Base-by-base conservation (phyloP, 495 filamentous ascomycete species). In the Staphylotrichum longicolle region DNA sequence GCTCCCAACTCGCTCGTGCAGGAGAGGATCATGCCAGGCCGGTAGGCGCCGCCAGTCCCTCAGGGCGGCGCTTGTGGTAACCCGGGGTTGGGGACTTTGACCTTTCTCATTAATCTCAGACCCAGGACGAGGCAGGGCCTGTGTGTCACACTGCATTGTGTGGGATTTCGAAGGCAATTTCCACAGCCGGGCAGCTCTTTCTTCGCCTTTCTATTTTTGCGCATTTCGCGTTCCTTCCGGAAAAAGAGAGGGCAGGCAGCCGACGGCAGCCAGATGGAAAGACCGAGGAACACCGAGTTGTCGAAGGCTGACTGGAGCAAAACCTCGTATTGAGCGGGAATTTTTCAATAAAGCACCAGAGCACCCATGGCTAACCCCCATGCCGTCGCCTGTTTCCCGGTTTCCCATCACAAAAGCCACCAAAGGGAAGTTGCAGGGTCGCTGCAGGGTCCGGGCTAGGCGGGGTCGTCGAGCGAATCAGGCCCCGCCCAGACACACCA, bases 101-200 rank as follows among this genome's bases (percentile, higher is more conserved):
- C 20, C 20, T 27, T 27, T 37, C 30, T 14, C 9, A 45, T n/a
- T 34, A 12, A 55, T 57, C 32, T 32, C 52, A 42, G 14, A 5
- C 20, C 20, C 20, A 27, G 20, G 20, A 27, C 20, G 20, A 27
- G 20, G 20, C 7, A 4, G 5, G 30, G 12, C 7, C 27, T 45
- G 9, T 15, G 40, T 57, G 55, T 48, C 27, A 5, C 54, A 56
- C 54, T 2, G 41, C 54, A 57, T 57, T 27, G 12, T 34, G 42
- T 34, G 7, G 10, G 30, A 46, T 57, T 40, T 46, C 9, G 6
- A 12, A 9, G 1, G 7, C 15, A 33, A 46, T 56, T 32, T 54
- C 50, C 20, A 9, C 1, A 12, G 52, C 52, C 14, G 32, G 35
- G 30, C 5, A 27, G 20, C 20, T 27, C 20, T 27, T 27, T 27